These are phyloP conservation scores for Teunomyces kruisii DNA, from an alignment of 805 yeast species.

Conservation along the genomic window DNA sequence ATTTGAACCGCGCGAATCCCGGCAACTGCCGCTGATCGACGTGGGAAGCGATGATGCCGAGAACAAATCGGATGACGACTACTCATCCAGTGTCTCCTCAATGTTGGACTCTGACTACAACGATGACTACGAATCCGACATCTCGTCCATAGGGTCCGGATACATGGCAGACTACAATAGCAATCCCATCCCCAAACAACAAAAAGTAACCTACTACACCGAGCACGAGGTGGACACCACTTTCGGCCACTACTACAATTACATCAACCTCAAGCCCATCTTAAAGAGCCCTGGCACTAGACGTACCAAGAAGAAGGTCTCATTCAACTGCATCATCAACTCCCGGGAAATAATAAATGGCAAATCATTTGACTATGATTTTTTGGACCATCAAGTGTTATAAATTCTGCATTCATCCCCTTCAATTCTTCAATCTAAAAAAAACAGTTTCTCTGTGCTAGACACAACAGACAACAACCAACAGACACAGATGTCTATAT, in stretches of 20 bases:
- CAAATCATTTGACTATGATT: slow-evolving; percentile 43
- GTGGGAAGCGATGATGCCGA: background rate
- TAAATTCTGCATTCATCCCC: slow-evolving; percentile 11
- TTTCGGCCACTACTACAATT: slow-evolving; percentile 10
- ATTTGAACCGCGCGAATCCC: slow-evolving; percentile 8
- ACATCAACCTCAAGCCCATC: slow-evolving; percentile 17
- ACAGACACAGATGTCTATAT: no score
- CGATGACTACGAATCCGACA: slow-evolving; percentile 11
- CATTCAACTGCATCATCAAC: slow-evolving; percentile 42
- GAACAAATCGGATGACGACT: slow-evolving; percentile 16
- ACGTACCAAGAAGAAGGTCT: slow-evolving; percentile 28
- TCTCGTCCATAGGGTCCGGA: slow-evolving; percentile 15
- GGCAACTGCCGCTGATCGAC: background rate
- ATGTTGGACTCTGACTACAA: slow-evolving; percentile 7
- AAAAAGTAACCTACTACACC: slow-evolving; percentile 1
- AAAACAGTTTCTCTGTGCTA: background rate
- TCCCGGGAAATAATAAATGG: slow-evolving; percentile 48
- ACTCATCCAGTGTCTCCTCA: slow-evolving; percentile 4
- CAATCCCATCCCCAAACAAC: slow-evolving; percentile 3
- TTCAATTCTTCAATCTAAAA: slow-evolving; percentile 6
- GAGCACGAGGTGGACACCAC: slow-evolving; percentile 3
- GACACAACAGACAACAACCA: no score
- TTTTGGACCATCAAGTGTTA: slow-evolving; percentile 36
- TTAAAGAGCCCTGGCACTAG: slow-evolving; percentile 11
- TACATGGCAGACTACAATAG: slow-evolving; percentile 12